Percentiles rank a stretch among this genome's conserved stretches.
phyloP scores from a whole-genome alignment of 2,329 filamentous ascomycete genomes.

The Neofusicoccum cordaticola region DNA sequence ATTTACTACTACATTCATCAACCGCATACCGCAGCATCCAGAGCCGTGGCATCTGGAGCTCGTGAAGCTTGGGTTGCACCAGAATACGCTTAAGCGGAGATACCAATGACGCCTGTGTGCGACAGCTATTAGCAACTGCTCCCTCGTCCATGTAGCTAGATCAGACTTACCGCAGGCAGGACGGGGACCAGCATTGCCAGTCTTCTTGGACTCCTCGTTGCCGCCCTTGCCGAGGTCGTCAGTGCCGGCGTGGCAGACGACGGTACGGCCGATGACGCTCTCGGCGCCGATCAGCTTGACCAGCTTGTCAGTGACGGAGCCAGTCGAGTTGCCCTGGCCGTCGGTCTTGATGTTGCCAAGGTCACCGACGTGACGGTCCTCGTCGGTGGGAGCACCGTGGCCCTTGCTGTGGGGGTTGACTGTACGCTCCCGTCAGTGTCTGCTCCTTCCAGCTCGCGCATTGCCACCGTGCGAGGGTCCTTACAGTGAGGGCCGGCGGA shows the following conservation, averaged over 20 bases:
- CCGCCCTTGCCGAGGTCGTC: conserved; percentile 94
- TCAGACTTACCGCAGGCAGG: conserved; percentile 76
- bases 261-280: conserved; percentile 93
- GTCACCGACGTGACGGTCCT: conserved; percentile 91
- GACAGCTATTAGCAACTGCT: conserved; percentile 29
- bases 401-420: conserved; percentile 95
- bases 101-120: conserved; percentile 72
- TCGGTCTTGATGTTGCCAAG: conserved; percentile 97
- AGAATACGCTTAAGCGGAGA: conserved; percentile 61
- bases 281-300: conserved; percentile 96
- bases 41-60: background rate
- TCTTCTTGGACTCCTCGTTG: conserved; percentile 96
- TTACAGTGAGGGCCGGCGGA: conserved; percentile 95
- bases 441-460: background rate
- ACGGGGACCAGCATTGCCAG: conserved; percentile 88
- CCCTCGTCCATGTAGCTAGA: conserved; percentile 14
- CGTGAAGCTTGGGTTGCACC: background rate
- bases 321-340: conserved; percentile 83
- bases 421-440: conserved; percentile 37
- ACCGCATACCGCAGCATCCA: background rate
- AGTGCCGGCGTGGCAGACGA: conserved; percentile 91
- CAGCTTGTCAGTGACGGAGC: conserved; percentile 72
- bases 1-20: conserved; percentile 2
- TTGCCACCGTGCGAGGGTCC: conserved; percentile 34
- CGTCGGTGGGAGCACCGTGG: conserved; percentile 83